Evolutionary conservation across 495 filamentous ascomycete species (phyloP).

Genomic region (Articulospora tetracladia): DNA sequence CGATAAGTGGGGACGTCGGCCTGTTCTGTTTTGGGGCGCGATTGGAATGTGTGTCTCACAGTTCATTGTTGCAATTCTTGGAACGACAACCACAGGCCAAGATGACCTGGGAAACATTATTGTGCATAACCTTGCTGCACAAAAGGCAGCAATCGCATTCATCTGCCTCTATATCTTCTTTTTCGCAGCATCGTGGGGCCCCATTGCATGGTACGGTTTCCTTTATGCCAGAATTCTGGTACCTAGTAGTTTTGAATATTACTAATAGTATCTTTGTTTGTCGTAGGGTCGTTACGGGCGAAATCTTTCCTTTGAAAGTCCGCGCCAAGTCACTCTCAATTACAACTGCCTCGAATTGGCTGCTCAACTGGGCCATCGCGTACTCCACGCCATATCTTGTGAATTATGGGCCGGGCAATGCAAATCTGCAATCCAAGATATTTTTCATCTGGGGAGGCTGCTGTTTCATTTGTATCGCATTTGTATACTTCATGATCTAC

Average conservation of each 20-base stretch:
- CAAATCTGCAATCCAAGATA: constrained; percentile 69
- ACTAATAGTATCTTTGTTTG: too few species aligned
- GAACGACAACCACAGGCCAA: constrained; percentile 48
- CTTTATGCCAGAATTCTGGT: too few species aligned
- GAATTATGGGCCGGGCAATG: constrained; percentile 61
- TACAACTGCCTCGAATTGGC: constrained; percentile 71
- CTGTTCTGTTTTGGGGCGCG: constrained; percentile 63
- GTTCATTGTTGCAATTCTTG: constrained; percentile 65
- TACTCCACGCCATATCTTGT: constrained; percentile 77
- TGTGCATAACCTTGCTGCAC: constrained; percentile 36
- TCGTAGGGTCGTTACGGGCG: constrained; percentile 70
- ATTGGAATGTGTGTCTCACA: constrained; percentile 67
- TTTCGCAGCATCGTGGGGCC: constrained; percentile 76
- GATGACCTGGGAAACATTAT: constrained; percentile 29
- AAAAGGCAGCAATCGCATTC: constrained; percentile 40
- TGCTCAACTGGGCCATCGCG: constrained; percentile 75
- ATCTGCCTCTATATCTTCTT: constrained; percentile 73
- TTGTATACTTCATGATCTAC: constrained; percentile 76
- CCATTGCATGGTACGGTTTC: too few species aligned
- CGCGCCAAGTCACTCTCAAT: constrained; percentile 71
- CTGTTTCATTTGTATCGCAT: constrained; percentile 67
- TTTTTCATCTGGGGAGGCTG: constrained; percentile 80
- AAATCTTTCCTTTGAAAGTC: constrained; percentile 70
- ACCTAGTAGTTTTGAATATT: too few species aligned
- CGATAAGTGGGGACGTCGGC: constrained; percentile 69